Evolutionary conservation across 2,329 filamentous ascomycete genomes (phyloP).

Genomic region (Sarocladium kiliense): DNA sequence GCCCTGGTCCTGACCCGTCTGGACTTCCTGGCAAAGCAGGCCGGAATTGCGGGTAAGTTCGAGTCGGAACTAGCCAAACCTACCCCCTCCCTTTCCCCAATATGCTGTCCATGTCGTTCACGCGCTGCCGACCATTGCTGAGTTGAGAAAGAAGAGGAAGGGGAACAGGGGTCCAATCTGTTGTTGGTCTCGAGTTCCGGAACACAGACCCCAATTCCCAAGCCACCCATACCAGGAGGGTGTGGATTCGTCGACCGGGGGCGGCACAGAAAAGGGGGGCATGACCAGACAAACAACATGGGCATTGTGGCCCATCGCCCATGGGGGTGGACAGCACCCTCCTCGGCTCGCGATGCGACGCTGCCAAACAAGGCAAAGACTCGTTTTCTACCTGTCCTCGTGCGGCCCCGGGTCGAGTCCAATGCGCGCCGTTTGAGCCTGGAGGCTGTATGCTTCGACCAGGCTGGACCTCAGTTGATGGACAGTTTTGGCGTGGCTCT

Average conservation of each 20-base stretch:
- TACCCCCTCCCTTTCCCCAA: background rate
- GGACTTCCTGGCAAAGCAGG: background rate
- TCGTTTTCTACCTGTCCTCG: background rate
- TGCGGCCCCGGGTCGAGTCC: background rate
- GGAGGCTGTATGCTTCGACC: background rate
- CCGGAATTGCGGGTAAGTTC: conserved; percentile 7
- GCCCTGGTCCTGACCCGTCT: background rate
- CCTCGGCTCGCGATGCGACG: conserved; percentile 2
- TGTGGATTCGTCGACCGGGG: conserved; percentile 4
- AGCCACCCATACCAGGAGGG: background rate
- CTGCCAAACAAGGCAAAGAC: conserved; percentile 3
- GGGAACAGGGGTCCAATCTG: background rate
- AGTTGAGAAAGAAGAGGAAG: background rate
- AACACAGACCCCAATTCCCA: conserved; percentile 3
- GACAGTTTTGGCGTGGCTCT: background rate
- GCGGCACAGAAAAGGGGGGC: conserved; percentile 1
- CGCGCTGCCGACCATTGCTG: background rate
- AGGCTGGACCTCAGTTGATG: background rate
- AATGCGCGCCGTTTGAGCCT: background rate
- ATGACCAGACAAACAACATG: conserved; percentile 3
- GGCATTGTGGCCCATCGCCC: background rate
- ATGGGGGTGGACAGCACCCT: background rate
- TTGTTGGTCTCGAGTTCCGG: conserved; percentile 2
- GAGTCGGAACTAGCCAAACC: background rate
- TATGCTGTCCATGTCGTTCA: background rate